These are phyloP conservation scores for Cercospora sesami DNA, from an alignment of 2,329 filamentous ascomycete genomes.

Conservation along the genomic window DNA sequence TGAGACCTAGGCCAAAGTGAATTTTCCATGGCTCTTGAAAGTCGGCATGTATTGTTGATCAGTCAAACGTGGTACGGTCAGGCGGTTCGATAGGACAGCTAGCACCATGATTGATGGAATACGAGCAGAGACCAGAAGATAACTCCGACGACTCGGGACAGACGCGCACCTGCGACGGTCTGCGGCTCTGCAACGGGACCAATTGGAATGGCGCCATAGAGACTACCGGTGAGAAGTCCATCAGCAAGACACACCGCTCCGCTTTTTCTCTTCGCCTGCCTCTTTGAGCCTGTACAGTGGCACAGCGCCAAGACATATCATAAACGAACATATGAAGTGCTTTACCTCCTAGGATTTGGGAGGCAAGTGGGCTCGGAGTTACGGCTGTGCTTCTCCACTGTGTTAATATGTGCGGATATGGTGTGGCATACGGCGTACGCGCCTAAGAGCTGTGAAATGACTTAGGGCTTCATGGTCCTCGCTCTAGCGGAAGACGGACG, in stretches of 20 bases:
- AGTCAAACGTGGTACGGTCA: neutral
- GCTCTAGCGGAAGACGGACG: neutral
- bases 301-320: slow-evolving; percentile 3
- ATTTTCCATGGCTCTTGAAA: too few species aligned
- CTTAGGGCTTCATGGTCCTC: neutral
- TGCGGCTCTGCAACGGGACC: neutral
- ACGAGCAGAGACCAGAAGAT: neutral
- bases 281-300: neutral
- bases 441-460: neutral
- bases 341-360: neutral
- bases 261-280: neutral
- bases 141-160: neutral
- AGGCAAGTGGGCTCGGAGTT: neutral
- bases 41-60: neutral
- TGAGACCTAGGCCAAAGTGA: too few species aligned
- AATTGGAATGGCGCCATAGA: neutral
- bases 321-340: neutral
- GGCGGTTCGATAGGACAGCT: neutral
- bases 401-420: neutral
- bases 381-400: neutral
- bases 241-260: neutral
- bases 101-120: neutral
- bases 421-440: neutral
- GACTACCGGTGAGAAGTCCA: neutral
- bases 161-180: neutral